phyloP scores from a whole-genome alignment of 164 flowering plant species.

The Magnolia kwangsiensis region DNA sequence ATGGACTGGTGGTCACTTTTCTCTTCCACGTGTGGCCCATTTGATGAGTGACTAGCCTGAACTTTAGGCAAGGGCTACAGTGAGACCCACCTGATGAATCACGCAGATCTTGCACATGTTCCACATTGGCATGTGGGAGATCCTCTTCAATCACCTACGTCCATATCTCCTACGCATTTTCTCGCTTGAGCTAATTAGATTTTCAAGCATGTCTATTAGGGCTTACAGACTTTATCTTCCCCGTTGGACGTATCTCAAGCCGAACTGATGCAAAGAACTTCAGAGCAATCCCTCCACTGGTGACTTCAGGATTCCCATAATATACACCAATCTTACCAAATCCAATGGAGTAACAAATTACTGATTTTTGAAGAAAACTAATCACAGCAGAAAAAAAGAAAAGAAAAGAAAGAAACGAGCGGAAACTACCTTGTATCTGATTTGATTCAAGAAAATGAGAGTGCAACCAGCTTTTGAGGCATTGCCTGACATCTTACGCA shows the following conservation, averaged over 20 bases:
- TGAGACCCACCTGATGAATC: not conserved
- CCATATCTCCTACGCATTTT: not conserved
- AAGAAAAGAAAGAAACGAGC: not conserved
- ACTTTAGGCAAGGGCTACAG: not conserved
- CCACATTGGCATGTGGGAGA: not conserved
- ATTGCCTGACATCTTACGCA: constrained; percentile 99
- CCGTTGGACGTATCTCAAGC: constrained; percentile 86
- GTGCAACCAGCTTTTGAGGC: constrained; percentile 99
- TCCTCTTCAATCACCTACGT: not conserved
- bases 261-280: constrained; percentile 98
- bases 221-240: constrained; percentile 98
- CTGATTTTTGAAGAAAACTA: not conserved
- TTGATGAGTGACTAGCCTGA: not conserved
- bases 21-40: not conserved
- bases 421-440: constrained; percentile 82
- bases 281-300: constrained; percentile 97
- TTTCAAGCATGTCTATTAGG: constrained; percentile 9
- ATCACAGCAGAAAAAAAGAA: not conserved
- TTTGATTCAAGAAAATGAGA: constrained; percentile 90
- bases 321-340: constrained; percentile 82
- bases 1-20: not conserved
- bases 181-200: not conserved
- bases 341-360: not conserved
- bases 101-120: not conserved
- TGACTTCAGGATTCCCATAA: constrained; percentile 99